Evolutionary conservation across 495 filamentous ascomycete species (phyloP).

Genomic region (Parmelia sp.): DNA sequence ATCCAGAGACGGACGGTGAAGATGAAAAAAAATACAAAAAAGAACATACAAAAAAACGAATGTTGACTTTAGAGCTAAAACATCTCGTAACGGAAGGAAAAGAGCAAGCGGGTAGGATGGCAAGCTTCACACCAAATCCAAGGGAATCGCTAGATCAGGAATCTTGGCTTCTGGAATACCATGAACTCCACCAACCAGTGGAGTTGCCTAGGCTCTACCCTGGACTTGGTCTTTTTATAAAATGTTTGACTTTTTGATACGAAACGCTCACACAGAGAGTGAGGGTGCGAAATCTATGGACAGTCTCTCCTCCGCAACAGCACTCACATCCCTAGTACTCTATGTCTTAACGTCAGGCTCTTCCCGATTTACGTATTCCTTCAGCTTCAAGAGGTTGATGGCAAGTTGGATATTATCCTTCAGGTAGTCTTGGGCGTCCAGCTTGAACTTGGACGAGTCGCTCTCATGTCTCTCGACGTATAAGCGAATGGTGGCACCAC

Average conservation of each 20-base stretch:
- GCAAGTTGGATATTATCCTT: constrained; percentile 81
- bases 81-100: too few relatives aligned
- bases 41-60: too few relatives aligned
- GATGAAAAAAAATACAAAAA: background rate
- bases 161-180: background rate
- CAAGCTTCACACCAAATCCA: too few relatives aligned
- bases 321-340: background rate
- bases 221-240: background rate
- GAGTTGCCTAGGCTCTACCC: background rate
- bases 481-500: constrained; percentile 89
- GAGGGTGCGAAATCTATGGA: background rate
- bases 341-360: constrained; percentile 63
- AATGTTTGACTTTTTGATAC: background rate
- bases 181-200: background rate
- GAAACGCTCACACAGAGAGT: background rate
- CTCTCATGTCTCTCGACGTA: constrained; percentile 90
- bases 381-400: constrained; percentile 75
- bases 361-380: constrained; percentile 81
- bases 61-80: too few relatives aligned
- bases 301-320: background rate
- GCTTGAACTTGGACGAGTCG: constrained; percentile 64
- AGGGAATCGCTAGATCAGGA: too few relatives aligned
- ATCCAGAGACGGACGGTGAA: background rate
- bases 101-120: too few relatives aligned
- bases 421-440: constrained; percentile 90